A percentile compares a stretch with the other conserved stretches of the same genome.
phyloP scores from a whole-genome alignment of 2,329 filamentous ascomycete genomes.

The Eutypella sp. region DNA sequence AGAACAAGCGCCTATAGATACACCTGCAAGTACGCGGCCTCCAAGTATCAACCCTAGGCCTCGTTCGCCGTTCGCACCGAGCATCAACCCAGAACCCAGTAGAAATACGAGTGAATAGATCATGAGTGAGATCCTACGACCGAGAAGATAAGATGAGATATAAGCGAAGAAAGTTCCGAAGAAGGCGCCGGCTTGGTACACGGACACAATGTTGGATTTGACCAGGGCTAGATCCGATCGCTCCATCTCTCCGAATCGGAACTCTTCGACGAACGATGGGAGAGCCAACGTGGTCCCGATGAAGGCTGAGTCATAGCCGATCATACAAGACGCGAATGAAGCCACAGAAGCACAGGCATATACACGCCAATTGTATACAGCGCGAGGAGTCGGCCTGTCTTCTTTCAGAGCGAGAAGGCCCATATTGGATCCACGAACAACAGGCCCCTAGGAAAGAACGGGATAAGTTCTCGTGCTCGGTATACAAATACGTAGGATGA shows the following conservation, averaged over 20 bases:
- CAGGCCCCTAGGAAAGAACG: too few species aligned
- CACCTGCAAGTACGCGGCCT: constrained; percentile 57
- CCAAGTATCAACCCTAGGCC: constrained; percentile 61
- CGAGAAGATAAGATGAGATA: constrained; percentile 59
- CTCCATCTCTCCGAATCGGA: constrained; percentile 52
- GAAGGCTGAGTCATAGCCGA: constrained; percentile 67
- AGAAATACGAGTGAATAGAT: constrained; percentile 60
- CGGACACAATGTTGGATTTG: constrained; percentile 72
- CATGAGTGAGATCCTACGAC: constrained; percentile 60
- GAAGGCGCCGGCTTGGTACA: constrained; percentile 80
- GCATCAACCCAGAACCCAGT: constrained; percentile 67
- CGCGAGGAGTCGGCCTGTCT: constrained; percentile 51
- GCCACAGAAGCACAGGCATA: constrained; percentile 50
- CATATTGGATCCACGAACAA: constrained; percentile 27
- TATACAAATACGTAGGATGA: too few species aligned
- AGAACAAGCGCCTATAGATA: constrained; percentile 59
- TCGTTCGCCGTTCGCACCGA: constrained; percentile 56
- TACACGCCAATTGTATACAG: constrained; percentile 58
- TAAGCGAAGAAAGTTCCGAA: constrained; percentile 73
- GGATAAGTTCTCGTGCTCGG: too few species aligned
- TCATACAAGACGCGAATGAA: constrained; percentile 53
- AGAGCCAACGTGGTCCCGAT: constrained; percentile 73
- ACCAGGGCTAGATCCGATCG: constrained; percentile 49
- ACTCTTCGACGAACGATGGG: constrained; percentile 64
- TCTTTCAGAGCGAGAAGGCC: constrained; percentile 47